phyloP scores from a whole-genome alignment of 2,329 filamentous ascomycete species.

The Colletotrichum chlorophyti region DNA sequence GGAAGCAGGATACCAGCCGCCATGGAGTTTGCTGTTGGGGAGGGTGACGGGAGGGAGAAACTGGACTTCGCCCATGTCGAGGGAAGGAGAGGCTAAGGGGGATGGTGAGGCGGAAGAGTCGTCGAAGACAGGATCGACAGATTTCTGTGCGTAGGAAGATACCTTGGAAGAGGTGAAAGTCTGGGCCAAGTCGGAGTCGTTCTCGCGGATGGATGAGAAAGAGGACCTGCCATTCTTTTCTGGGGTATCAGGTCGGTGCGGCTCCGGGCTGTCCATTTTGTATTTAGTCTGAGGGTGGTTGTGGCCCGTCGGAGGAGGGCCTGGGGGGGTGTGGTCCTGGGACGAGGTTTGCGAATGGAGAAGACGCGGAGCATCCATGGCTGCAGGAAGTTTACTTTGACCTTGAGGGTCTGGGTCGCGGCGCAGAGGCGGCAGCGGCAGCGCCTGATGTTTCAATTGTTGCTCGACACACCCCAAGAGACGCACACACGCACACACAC shows the following conservation, averaged over 20 bases:
- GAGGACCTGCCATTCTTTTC: conserved; percentile 56
- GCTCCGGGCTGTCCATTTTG: conserved; percentile 38
- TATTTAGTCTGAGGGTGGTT: conserved; percentile 24
- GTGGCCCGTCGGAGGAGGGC: conserved; percentile 37
- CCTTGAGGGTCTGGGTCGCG: conserved; percentile 23
- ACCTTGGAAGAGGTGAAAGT: conserved; percentile 69
- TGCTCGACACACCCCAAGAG: conserved; percentile 23
- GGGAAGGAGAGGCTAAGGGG: conserved; percentile 31
- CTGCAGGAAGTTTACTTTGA: conserved; percentile 27
- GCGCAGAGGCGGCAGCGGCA: no score
- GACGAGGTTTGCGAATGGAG: conserved; percentile 24
- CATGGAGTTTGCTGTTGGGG: conserved; percentile 63
- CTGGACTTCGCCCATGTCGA: conserved; percentile 46
- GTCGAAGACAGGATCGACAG: conserved; percentile 56
- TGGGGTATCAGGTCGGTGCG: conserved; percentile 36
- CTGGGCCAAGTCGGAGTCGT: conserved; percentile 64
- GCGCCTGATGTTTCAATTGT: conserved; percentile 28
- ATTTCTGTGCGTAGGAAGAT: conserved; percentile 59
- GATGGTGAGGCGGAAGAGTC: conserved; percentile 55
- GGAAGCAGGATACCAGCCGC: conserved; percentile 64
- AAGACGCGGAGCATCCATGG: conserved; percentile 25
- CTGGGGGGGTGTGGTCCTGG: conserved; percentile 43
- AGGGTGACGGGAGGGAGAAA: conserved; percentile 61
- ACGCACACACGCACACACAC: conserved; percentile 9
- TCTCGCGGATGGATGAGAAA: conserved; percentile 68